These are phyloP conservation scores for Syzygium aqueum DNA, from an alignment of 345 rosid genomes.

Conservation along the genomic window DNA sequence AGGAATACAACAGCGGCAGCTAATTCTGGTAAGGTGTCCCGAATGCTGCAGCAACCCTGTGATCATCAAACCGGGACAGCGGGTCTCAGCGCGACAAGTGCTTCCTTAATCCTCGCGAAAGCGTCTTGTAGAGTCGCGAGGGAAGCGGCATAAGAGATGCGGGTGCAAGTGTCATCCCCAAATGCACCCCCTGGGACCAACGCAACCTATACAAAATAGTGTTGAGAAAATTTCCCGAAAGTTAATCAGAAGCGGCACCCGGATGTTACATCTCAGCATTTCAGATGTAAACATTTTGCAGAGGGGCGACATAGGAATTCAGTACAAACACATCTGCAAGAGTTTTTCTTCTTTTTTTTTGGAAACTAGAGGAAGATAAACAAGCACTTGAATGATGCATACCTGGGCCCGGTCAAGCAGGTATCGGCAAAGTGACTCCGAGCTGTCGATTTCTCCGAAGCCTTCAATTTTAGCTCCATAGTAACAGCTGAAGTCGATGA, in stretches of 20 bases:
- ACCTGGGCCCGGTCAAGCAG: conserved; percentile 61
- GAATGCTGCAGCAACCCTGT: background rate
- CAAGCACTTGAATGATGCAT: background rate
- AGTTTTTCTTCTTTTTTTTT: background rate
- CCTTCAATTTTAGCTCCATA: conserved; percentile 74
- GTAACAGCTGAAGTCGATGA: conserved; percentile 73
- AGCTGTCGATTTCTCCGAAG: conserved; percentile 64
- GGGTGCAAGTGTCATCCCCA: conserved; percentile 84
- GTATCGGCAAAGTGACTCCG: conserved; percentile 57
- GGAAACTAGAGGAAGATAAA: background rate
- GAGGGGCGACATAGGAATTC: background rate
- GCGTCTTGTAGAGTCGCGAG: conserved; percentile 65
- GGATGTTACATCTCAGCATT: background rate
- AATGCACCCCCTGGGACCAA: conserved; percentile 95
- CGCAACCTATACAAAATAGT: conserved; percentile 56
- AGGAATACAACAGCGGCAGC: background rate
- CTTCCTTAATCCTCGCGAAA: conserved; percentile 72
- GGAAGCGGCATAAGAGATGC: conserved; percentile 89
- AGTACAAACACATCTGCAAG: background rate
- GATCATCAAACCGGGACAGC: conserved; percentile 36
- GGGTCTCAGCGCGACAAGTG: conserved; percentile 43
- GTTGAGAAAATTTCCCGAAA: background rate
- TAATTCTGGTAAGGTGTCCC: background rate
- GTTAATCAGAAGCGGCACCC: background rate
- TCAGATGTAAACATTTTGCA: background rate